Evolutionary conservation across 495 filamentous ascomycete species (phyloP).

Genomic region (Astrothelium subdiscretum): DNA sequence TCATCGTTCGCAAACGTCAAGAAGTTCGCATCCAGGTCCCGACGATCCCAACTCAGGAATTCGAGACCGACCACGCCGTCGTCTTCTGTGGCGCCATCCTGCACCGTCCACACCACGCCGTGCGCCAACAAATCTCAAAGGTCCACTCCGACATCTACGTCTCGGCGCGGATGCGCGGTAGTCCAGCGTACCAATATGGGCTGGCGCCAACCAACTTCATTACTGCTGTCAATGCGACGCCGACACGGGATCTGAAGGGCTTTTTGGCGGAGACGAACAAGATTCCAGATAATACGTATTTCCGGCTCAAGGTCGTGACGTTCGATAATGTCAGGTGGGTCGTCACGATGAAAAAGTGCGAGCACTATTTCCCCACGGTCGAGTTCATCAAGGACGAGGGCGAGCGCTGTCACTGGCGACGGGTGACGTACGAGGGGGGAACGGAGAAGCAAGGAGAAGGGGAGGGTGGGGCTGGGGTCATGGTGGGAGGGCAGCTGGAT

Average conservation of each 20-base stretch:
- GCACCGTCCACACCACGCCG: constrained; percentile 89
- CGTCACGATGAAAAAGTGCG: constrained; percentile 99
- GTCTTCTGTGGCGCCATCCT: constrained; percentile 92
- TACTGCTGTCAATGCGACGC: constrained; percentile 79
- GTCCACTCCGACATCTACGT: constrained; percentile 98
- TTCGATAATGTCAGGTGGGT: constrained; percentile 98
- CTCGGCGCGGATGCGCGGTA: constrained; percentile 60
- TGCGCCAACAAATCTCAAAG: constrained; percentile 91
- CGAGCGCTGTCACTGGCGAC: constrained; percentile 18
- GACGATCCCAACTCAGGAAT: constrained; percentile 77
- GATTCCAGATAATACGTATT: constrained; percentile 95
- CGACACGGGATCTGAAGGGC: constrained; percentile 64
- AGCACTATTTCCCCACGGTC: constrained; percentile 62
- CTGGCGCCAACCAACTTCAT: constrained; percentile 96
- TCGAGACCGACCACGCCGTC: constrained; percentile 84
- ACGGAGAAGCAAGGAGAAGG: constrained; percentile 13
- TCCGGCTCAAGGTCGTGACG: constrained; percentile 84
- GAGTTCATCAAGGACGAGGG: constrained; percentile 31
- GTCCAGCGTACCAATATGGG: constrained; percentile 83
- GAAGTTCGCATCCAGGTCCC: constrained; percentile 69
- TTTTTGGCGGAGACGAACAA: constrained; percentile 71
- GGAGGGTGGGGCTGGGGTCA: not conserved
- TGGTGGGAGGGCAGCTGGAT: not conserved
- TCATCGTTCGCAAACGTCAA: constrained; percentile 75
- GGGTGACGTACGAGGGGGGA: constrained; percentile 17